These are phyloP conservation scores for Hericium alpestre DNA, from an alignment of 768 basidiomycete genomes.

Conservation along the genomic window DNA sequence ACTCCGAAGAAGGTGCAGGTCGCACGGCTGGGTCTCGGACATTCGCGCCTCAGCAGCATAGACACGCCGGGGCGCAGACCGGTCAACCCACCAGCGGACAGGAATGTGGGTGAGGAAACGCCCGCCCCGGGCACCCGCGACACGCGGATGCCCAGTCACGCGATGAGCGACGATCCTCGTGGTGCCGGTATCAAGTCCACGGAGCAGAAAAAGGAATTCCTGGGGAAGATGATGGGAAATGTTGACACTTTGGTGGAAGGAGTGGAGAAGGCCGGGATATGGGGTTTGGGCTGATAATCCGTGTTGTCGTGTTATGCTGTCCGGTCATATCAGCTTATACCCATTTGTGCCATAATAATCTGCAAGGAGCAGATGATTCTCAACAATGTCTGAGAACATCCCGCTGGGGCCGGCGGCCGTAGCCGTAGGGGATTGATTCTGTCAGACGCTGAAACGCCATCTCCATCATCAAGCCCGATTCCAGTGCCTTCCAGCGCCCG, in stretches of 20 bases:
- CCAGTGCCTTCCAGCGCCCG: too few relatives aligned
- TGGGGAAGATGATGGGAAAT: slow-evolving; percentile 80
- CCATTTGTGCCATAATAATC: neutral
- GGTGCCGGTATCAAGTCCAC: slow-evolving; percentile 35
- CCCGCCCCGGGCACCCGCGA: neutral
- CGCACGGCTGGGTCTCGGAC: slow-evolving; percentile 22
- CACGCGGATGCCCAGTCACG: slow-evolving; percentile 5
- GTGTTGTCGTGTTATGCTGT: neutral
- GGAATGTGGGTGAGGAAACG: neutral
- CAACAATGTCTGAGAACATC: too few relatives aligned
- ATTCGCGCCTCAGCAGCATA: slow-evolving; percentile 9
- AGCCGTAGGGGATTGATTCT: too few relatives aligned
- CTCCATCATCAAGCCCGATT: too few relatives aligned
- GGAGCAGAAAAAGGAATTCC: slow-evolving; percentile 72
- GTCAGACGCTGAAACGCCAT: too few relatives aligned
- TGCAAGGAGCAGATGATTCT: too few relatives aligned
- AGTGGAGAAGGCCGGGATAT: slow-evolving; percentile 77
- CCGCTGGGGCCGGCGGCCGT: too few relatives aligned
- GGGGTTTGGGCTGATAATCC: slow-evolving; percentile 50
- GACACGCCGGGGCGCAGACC: slow-evolving; percentile 7
- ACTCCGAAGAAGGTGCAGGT: slow-evolving; percentile 53
- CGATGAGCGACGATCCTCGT: slow-evolving; percentile 11
- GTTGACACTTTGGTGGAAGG: slow-evolving; percentile 87
- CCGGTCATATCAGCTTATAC: neutral
- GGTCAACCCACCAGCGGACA: slow-evolving; percentile 5